phyloP scores from a whole-genome alignment of 2,329 filamentous ascomycete species.

The Thelonectria olida region DNA sequence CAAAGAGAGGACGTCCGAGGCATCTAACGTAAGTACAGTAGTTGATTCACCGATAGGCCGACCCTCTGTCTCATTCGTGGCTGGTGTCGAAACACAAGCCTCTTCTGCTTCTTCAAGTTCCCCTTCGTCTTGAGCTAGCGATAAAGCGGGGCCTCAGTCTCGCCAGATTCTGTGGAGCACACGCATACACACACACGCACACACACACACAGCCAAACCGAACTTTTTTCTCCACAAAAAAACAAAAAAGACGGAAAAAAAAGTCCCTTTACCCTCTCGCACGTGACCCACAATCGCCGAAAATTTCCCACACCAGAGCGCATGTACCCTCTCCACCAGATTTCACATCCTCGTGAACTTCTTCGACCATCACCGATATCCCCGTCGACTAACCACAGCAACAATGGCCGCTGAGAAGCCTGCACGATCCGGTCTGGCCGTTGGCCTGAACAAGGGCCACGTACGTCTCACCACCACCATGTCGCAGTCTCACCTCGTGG shows the following conservation, averaged over 20 bases:
- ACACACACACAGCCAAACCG: not conserved
- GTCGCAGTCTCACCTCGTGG: constrained; percentile 75
- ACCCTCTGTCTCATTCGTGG: too few species aligned
- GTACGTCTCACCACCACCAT: constrained; percentile 56
- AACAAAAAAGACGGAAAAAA: constrained; percentile 8
- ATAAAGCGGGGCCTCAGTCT: not conserved
- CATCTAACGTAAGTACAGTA: too few species aligned
- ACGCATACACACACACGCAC: not conserved
- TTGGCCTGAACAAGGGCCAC: constrained; percentile 72
- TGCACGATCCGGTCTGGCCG: constrained; percentile 66
- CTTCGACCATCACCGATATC: constrained; percentile 42
- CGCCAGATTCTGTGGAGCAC: constrained; percentile 2
- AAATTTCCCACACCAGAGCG: constrained; percentile 29
- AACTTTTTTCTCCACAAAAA: not conserved
- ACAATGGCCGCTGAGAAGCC: constrained; percentile 69
- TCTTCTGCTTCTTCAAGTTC: too few species aligned
- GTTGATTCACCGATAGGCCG: too few species aligned
- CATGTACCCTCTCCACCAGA: constrained; percentile 33
- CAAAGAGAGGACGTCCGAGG: too few species aligned
- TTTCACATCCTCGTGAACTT: constrained; percentile 23
- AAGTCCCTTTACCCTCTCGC: constrained; percentile 36
- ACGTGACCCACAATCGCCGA: constrained; percentile 44
- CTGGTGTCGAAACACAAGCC: too few species aligned
- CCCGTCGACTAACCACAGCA: constrained; percentile 45
- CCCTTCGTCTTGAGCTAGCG: too few species aligned